Evolutionary conservation across 2,329 filamentous ascomycete genomes (phyloP).

Genomic region (Hypoxylon sp.): DNA sequence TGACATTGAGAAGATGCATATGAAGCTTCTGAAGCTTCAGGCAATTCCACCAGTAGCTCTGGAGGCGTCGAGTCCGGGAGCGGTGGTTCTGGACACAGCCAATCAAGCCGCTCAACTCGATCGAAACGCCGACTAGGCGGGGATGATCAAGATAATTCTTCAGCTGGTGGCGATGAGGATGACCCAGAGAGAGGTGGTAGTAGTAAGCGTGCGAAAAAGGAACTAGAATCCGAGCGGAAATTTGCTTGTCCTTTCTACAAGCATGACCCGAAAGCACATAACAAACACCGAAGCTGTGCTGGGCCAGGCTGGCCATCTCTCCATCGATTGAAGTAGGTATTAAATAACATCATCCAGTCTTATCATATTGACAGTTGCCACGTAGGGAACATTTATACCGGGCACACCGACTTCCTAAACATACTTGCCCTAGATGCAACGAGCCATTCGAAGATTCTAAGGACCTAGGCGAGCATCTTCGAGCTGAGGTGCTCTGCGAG

Average conservation of each 20-base stretch:
- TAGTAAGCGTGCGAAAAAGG: conserved; percentile 58
- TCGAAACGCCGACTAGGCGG: conserved; percentile 51
- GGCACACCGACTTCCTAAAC: conserved; percentile 50
- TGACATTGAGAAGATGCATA: conserved; percentile 44
- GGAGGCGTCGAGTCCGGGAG: conserved; percentile 13
- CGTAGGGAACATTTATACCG: conserved; percentile 53
- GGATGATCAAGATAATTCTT: conserved; percentile 50
- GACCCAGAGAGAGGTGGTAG: conserved; percentile 55
- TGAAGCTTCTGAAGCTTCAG: conserved; percentile 50
- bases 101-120: conserved; percentile 42
- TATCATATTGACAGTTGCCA: conserved; percentile 16
- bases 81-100: conserved; percentile 31
- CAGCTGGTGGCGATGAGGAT: conserved; percentile 51
- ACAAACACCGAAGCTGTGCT: conserved; percentile 46
- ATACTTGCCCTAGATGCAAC: conserved; percentile 51
- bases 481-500: conserved; percentile 51
- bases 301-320: conserved; percentile 52
- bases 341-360: neutral
- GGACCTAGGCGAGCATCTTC: conserved; percentile 49
- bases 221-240: conserved; percentile 49
- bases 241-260: conserved; percentile 59
- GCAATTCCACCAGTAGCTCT: conserved; percentile 26
- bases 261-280: conserved; percentile 51
- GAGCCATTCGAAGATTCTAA: conserved; percentile 47
- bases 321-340: conserved; percentile 53